Base-by-base conservation (phyloP, 192 early-diverging fungal genomes). In the Coemansia sp. region DNA sequence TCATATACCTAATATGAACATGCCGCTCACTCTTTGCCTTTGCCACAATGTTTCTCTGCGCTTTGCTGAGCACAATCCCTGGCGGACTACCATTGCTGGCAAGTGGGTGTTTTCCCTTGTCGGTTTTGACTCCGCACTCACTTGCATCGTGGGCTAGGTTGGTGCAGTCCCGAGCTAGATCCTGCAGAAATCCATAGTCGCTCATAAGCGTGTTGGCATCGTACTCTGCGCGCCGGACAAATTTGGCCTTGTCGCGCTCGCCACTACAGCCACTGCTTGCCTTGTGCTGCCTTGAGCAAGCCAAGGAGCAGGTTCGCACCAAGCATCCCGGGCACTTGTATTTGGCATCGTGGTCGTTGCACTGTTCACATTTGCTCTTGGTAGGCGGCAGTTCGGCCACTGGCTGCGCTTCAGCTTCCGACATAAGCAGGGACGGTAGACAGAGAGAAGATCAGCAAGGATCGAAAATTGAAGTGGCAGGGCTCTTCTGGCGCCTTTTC, bases 301-400 rank as follows among this genome's bases (percentile, higher is more conserved):
- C 58, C 7, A 89, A 42, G 8, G 87, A 91, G 44, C 89, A 91
- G 1, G 87, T 85, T 34, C 78, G 77, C 35, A 69, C 56, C 19
- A 67, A 53, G 40, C 89, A 91, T n/a, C 85, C 74, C 15, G 89
- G 89, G 55, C 89, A 91, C 55, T 82, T 86, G 72, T 91, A 91
- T 60, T 86, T 88, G 21, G 71, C 76, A 4, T 56, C 35, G 24
- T 65, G 40, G 0, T 44, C 17, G 15, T 72, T 50, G 56, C 86
- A 87, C 26, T 78, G 60, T 46, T 88, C 70, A 50, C 84, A 85
- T 3, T 56, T 18, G 41, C 41, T 43, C 41, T 43, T 43, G 41
- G 8, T 19, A 19, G 9, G 41, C 19, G 41, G 26, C 21, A 8
- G 44, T 21, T 43, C 41, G 7, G 21, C 17, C 41, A 9, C 41